Base-by-base conservation (phyloP, 2,329 filamentous ascomycete genomes). In the Capronia epimyces region DNA sequence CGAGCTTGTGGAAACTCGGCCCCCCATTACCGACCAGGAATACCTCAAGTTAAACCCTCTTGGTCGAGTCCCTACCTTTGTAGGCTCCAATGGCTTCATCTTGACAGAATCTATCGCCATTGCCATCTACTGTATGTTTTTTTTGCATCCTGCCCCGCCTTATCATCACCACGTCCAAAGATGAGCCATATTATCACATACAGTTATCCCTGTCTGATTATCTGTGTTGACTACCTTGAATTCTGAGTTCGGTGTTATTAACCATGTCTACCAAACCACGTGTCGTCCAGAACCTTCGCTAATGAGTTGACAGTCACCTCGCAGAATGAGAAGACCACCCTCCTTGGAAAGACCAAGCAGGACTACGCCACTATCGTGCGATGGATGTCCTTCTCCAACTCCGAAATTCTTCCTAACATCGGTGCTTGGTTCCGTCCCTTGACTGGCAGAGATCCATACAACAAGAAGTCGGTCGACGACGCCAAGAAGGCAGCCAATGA, bases 181-280 rank as follows among this genome's bases (percentile, higher is more conserved):
- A 91, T 81, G 84, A 86, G 75, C 78, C 66, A 78, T 76, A 77
- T 79, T 77, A 75, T 81, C 79, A 84, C 78, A 69, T 67, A 67
- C 86, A 93, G 89, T 95, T 95, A 95, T 95, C 89, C 91, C 91
- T 96, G 88, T 87, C 91, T 93, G 87, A 96, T 94, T 72, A 75
- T 75, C 70, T 74, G 71, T 96, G 90, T 95, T 89, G 90, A 95
- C 81, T 82, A 78, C 73, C 77, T 85, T 89, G 91, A 82, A 87
- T 85, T 88, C 84, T 89, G 84, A 89, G 74, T 70, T 70, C 56
- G n/a, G n/a, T 47, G 31, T 24, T 63, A 59, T 31, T 27, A 48
- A 49, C 34, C n/a, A 31, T 45, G 29, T 12, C 15, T 34, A 50
- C 39, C 32, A 16, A 24, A 21, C 12, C 21, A 21, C 53, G 52